A percentile compares a stretch with the other conserved stretches of the same genome.
Conservation (phyloP, 768 basidiomycete genomes). For the Pulveroboletus ravenelii region DNA sequence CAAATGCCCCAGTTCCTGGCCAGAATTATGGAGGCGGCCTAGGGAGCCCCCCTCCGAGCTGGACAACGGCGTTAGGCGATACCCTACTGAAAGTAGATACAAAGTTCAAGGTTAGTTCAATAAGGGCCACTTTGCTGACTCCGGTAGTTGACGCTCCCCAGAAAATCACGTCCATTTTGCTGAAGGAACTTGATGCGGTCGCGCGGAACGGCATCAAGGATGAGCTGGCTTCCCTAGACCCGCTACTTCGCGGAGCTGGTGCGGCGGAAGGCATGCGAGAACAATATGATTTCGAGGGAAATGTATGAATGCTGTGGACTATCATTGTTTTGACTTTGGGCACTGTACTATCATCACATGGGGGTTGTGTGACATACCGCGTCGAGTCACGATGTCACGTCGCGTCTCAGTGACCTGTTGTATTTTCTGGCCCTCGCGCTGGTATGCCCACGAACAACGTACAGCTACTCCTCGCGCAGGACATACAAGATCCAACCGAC, state of each 20-base stretch:
- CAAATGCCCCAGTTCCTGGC: conserved; percentile 39
- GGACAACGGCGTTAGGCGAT: conserved; percentile 64
- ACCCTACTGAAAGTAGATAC: conserved; percentile 75
- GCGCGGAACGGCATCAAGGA: conserved; percentile 79
- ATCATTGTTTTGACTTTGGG: conserved; percentile 1
- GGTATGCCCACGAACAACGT: conserved; percentile 29
- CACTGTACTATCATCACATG: conserved; percentile 24
- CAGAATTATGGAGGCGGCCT: conserved; percentile 32
- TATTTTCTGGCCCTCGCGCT: not conserved
- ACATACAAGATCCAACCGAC: conserved; percentile 63
- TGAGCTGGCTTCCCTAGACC: conserved; percentile 78
- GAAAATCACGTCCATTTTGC: conserved; percentile 77
- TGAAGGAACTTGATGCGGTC: conserved; percentile 82
- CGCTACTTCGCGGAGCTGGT: conserved; percentile 59
- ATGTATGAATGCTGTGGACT: conserved; percentile 24
- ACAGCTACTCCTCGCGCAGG: conserved; percentile 27
- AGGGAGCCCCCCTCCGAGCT: conserved; percentile 52
- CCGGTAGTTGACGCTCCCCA: conserved; percentile 28
- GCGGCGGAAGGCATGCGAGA: conserved; percentile 35
- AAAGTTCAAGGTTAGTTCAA: conserved; percentile 68
- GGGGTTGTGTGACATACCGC: conserved; percentile 21
- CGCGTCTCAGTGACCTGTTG: conserved; percentile 7
- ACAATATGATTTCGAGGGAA: conserved; percentile 42
- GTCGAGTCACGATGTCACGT: conserved; percentile 22
- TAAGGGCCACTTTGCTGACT: not conserved